These are phyloP conservation scores for Nakaseomyces nivariensis DNA, from an alignment of 1,139 yeast genomes.

Conservation along the genomic window DNA sequence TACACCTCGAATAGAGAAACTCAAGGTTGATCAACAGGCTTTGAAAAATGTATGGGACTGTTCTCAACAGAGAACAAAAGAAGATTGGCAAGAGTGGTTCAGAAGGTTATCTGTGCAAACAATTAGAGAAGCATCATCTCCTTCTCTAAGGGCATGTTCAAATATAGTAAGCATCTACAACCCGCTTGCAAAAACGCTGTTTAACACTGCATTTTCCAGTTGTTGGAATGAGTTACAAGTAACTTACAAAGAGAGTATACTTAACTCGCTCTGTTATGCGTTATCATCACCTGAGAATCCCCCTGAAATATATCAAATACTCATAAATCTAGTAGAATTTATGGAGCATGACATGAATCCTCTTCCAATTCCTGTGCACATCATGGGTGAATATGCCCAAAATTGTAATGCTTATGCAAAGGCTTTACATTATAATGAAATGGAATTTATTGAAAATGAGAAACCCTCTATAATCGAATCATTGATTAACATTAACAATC, in stretches of 20 bases:
- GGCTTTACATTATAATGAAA: slow-evolving; percentile 89
- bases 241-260: slow-evolving; percentile 86
- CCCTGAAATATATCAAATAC: slow-evolving; percentile 87
- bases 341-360: slow-evolving; percentile 98
- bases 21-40: slow-evolving; percentile 42
- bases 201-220: slow-evolving; percentile 90
- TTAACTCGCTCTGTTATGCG: slow-evolving; percentile 77
- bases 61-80: slow-evolving; percentile 76
- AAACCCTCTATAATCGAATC: slow-evolving; percentile 89
- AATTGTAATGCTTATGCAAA: slow-evolving; percentile 96
- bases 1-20: slow-evolving; percentile 58
- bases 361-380: slow-evolving; percentile 79
- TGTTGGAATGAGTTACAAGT: slow-evolving; percentile 92
- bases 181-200: slow-evolving; percentile 82
- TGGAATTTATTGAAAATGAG: slow-evolving; percentile 90
- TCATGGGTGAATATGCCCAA: slow-evolving; percentile 87
- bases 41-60: slow-evolving; percentile 85
- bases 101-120: slow-evolving; percentile 77
- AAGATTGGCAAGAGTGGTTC: slow-evolving; percentile 98
- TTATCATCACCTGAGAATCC: slow-evolving; percentile 86
- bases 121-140: slow-evolving; percentile 87
- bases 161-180: slow-evolving; percentile 80
- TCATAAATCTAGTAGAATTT: slow-evolving; percentile 84
- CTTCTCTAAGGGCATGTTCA: slow-evolving; percentile 89
- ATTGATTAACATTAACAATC: slow-evolving; percentile 84